Evolutionary conservation across 2,329 filamentous ascomycete species (phyloP), one percentile per base, ranked within the genome.

Genomic region (Orbilia ellipsospora): DNA sequence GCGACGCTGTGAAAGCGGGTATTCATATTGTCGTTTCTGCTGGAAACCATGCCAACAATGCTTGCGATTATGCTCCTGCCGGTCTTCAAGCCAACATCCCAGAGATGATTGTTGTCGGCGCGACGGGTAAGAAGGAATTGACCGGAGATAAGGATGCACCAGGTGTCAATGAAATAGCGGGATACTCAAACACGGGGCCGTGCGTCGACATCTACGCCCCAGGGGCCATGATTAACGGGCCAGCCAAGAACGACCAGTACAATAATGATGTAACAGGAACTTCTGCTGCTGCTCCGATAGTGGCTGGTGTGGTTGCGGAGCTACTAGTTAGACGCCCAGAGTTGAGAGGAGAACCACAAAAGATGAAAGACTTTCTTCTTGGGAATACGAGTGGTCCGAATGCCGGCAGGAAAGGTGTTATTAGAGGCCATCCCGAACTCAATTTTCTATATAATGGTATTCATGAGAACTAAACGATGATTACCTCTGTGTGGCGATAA

Each of bases 151-250:
- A 45, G 20, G 40, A 60, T 18, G 54, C 54, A 6, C 26, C 13
- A 16, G 54, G 54, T 1, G 54, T 42, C 42, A 57, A 57, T 44
- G 31, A 59, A 26, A 44, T 59, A 44, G 10, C 55, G 10, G 55
- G 55, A 18, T 59, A 59, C 23, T 61, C 65, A 6, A 69, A 61
- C 40, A 54, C 31, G 13, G 65, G 65, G 0, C 31, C 12, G 1
- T 69, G 65, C 26, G 48, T 69, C 16, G 56, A 62, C 40, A 60
- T 69, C 8, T 69, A 45, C 20, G 65, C 65, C 7, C 65, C 65
- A n/a, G 65, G 65, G 1, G 13, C 57, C 23, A 20, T n/a, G 40
- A 61, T 61, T 23, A 61, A 48, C n/a, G 42, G 16, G 10, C 36
- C 57, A n/a, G 36, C 40, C 23, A 44, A 13, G 18, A 61, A 61